A percentile compares a stretch with the other conserved stretches of the same genome.
Evolutionary conservation across 306 rosid species (phyloP).

Genomic region (Cicer judaicum): DNA sequence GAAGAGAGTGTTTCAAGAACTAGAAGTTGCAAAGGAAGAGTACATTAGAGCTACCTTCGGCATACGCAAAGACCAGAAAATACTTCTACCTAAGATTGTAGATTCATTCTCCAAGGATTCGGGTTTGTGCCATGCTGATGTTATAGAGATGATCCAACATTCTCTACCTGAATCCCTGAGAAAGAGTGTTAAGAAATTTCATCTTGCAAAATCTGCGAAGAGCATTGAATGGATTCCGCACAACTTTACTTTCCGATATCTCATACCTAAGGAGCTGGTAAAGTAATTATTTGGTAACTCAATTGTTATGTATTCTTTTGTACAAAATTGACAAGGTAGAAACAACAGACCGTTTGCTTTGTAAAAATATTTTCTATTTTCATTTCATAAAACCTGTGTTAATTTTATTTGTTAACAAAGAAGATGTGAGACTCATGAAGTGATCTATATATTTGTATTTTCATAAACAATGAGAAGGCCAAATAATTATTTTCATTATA

Average conservation of each 20-base stretch:
- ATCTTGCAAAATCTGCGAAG: constrained; percentile 59
- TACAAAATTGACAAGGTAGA: constrained; percentile 60
- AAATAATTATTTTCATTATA: no score
- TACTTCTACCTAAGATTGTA: constrained; percentile 76
- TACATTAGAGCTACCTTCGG: constrained; percentile 74
- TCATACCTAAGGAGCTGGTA: constrained; percentile 72
- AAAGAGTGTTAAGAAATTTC: constrained; percentile 59
- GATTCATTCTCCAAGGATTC: constrained; percentile 80
- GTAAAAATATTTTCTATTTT: no score
- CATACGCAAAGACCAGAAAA: constrained; percentile 67
- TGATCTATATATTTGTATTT: no score
- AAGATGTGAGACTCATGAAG: no score
- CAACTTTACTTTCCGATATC: constrained; percentile 81
- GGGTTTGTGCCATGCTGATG: constrained; percentile 53
- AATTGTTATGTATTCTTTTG: constrained; percentile 50
- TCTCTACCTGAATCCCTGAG: constrained; percentile 67
- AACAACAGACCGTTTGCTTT: neutral
- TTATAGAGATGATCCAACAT: constrained; percentile 68
- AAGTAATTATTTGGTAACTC: constrained; percentile 48
- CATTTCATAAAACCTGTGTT: no score
- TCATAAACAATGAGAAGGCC: no score
- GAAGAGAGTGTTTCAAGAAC: constrained; percentile 66
- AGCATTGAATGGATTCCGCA: constrained; percentile 78
- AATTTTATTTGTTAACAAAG: no score
- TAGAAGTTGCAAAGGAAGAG: constrained; percentile 85